A percentile compares a stretch with the other conserved stretches of the same genome.
Evolutionary conservation across 257 asterid species (phyloP).

Genomic region (Solanum neorickii): DNA sequence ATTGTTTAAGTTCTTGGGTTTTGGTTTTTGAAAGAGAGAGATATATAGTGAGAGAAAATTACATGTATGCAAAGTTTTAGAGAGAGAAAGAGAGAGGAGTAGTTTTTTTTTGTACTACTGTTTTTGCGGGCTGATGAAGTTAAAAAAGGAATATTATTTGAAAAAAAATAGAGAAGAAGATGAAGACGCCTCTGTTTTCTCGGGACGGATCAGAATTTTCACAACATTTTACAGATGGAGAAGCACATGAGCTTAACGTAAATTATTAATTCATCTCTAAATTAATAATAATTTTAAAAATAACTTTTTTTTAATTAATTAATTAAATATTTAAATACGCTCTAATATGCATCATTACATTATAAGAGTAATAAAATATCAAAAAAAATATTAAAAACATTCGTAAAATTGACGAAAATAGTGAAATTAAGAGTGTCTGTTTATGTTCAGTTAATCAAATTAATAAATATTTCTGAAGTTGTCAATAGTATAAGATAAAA

Average conservation of each 20-base stretch:
- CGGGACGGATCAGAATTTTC: no score
- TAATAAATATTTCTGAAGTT: no score
- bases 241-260: no score
- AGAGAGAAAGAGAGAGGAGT: neutral
- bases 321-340: no score
- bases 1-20: neutral
- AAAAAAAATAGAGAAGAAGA: neutral
- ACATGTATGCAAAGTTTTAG: neutral
- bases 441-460: no score
- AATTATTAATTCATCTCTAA: no score
- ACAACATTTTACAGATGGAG: no score
- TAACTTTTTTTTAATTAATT: accelerated
- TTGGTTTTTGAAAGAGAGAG: neutral
- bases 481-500: no score
- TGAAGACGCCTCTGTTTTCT: neutral
- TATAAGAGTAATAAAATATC: no score
- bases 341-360: no score
- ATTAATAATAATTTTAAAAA: no score
- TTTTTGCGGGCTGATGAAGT: neutral
- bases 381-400: accelerated
- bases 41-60: neutral
- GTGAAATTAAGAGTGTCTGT: accelerated
- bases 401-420: accelerated
- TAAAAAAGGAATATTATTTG: neutral
- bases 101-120: neutral